These are phyloP conservation scores for Trichocladium uniseriatum DNA, from an alignment of 495 filamentous ascomycete species.

Conservation along the genomic window DNA sequence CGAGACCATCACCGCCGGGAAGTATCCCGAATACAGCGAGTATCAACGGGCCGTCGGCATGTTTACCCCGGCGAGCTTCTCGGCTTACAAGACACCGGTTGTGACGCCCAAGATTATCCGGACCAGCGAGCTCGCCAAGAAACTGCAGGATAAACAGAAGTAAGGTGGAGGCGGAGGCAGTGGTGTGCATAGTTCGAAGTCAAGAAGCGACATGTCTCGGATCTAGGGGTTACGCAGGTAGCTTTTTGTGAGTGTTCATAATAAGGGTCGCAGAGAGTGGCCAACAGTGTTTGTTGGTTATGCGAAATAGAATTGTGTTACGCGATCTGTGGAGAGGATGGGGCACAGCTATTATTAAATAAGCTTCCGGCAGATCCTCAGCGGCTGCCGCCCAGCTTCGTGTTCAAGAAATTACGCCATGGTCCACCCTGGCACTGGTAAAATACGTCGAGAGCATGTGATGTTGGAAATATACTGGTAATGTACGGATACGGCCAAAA, in stretches of 20 bases:
- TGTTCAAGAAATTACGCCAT: background rate
- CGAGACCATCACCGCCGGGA: conserved; percentile 64
- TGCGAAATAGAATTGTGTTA: no score
- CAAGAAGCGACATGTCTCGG: no score
- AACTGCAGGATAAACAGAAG: conserved; percentile 27
- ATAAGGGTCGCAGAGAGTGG: background rate
- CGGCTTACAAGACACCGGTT: conserved; percentile 26
- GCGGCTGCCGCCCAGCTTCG: no score
- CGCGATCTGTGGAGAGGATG: background rate
- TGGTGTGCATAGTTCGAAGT: background rate
- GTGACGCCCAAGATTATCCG: conserved; percentile 33
- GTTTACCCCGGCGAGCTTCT: conserved; percentile 57
- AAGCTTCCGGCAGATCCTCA: background rate
- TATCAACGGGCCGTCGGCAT: conserved; percentile 77
- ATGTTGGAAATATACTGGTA: no score
- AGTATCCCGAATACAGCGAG: conserved; percentile 80
- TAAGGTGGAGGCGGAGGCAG: conserved; percentile 8
- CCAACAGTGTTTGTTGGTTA: background rate
- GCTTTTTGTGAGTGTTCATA: no score
- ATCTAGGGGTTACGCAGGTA: no score
- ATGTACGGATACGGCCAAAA: no score
- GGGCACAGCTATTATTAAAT: background rate
- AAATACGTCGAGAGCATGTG: background rate
- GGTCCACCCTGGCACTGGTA: background rate
- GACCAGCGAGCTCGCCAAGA: conserved; percentile 39